Evolutionary conservation across 805 yeast genomes (phyloP).

Genomic region (Scheffersomyces amazonensis): DNA sequence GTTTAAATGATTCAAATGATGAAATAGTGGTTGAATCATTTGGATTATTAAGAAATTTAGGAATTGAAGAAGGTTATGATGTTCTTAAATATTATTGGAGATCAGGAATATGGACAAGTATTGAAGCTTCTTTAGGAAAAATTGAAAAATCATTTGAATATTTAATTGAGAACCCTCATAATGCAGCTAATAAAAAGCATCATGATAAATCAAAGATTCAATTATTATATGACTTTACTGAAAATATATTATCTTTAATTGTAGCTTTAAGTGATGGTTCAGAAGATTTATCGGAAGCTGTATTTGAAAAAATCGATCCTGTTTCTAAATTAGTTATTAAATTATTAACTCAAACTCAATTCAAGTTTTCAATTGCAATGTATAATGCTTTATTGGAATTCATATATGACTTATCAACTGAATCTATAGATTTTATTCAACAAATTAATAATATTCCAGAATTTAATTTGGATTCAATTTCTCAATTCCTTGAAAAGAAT

Average conservation of each 20-base stretch:
- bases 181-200: conserved; percentile 17
- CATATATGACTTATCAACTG: conserved; percentile 58
- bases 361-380: conserved; percentile 36
- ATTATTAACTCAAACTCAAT: conserved; percentile 20
- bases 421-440: conserved; percentile 52
- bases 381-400: conserved; percentile 56
- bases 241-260: conserved; percentile 67
- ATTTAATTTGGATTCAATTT: conserved; percentile 7
- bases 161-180: conserved; percentile 20
- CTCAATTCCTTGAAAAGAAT: conserved; percentile 3
- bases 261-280: conserved; percentile 65
- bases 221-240: conserved; percentile 63
- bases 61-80: conserved; percentile 86
- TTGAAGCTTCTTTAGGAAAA: conserved; percentile 51
- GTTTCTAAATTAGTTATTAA: conserved; percentile 36
- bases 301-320: conserved; percentile 44
- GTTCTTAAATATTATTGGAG: conserved; percentile 75
- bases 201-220: conserved; percentile 43
- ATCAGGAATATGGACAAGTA: conserved; percentile 66
- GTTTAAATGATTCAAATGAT: conserved; percentile 62
- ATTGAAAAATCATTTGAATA: conserved; percentile 47
- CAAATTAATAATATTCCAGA: conserved; percentile 7
- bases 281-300: conserved; percentile 44
- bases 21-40: conserved; percentile 79
- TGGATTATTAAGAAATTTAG: conserved; percentile 77